Evolutionary conservation across 768 basidiomycete genomes (phyloP), one percentile per base, ranked within the genome.

Genomic region (Serendipita sp.): DNA sequence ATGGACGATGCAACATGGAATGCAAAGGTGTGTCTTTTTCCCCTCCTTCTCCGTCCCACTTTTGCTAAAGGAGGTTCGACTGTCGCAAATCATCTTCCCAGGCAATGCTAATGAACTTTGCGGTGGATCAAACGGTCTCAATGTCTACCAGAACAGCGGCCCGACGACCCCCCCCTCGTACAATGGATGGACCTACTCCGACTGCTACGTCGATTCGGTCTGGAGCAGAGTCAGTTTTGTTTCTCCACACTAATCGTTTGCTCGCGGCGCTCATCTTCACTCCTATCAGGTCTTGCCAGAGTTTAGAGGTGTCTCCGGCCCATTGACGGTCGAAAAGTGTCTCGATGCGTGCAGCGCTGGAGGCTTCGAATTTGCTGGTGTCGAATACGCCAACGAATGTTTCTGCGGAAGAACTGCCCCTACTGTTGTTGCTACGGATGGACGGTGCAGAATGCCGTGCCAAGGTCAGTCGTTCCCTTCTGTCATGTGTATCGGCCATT

Each of bases 51-150:
- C 45, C 17, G 5, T 38, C 34, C 14, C 34, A 5, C 34, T 38
- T 38, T 38, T 38, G 4, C 14, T 38, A 38, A 5, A 5, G 4
- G 34, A 14, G n/a, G n/a, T n/a, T n/a, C n/a, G n/a, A n/a, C n/a
- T n/a, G n/a, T n/a, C n/a, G n/a, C n/a, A n/a, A n/a, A n/a, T n/a
- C n/a, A n/a, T 38, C 11, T 30, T 1, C 45, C 41, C 62, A 42
- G 44, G 34, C 64, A 30, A 42, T 28, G 63, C 50, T 64, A 84
- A 83, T 9, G 77, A 85, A 70, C 80, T 81, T 45, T 90, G 88
- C 65, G 88, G 88, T 69, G 88, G 83, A 3, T 80, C 82, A 1
- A 83, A 83, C 68, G 78, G 81, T n/a, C 69, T 90, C 30, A 87
- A 85, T 1, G 79, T 88, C 13, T 90, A 89, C 17, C 45, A 28